Conservation (phyloP, 345 rosid species). For the Rhodomyrtus tomentosa region DNA sequence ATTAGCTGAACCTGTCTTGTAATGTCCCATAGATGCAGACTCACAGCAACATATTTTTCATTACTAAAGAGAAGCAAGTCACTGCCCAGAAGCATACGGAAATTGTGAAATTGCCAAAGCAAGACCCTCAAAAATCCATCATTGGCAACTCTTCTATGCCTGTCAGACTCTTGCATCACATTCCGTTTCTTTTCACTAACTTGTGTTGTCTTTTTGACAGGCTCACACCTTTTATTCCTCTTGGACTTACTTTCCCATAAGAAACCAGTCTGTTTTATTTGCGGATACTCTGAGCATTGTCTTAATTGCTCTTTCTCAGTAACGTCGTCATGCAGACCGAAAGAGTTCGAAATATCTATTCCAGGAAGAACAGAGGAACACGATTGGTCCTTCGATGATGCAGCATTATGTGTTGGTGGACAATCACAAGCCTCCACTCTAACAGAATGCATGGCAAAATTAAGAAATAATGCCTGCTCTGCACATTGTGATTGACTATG, state of each 20-base stretch:
- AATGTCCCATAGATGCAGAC: constrained; percentile 91
- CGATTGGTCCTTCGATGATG: constrained; percentile 29
- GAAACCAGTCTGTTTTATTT: constrained; percentile 39
- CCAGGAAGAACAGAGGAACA: constrained; percentile 55
- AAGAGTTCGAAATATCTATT: constrained; percentile 23
- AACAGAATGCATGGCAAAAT: constrained; percentile 98
- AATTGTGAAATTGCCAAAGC: constrained; percentile 97
- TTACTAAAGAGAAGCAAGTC: constrained; percentile 91
- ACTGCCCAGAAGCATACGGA: constrained; percentile 91
- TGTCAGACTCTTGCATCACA: constrained; percentile 74
- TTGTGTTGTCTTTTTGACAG: constrained; percentile 45
- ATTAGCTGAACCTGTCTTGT: constrained; percentile 49
- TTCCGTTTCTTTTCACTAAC: constrained; percentile 65
- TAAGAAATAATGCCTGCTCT: constrained; percentile 74
- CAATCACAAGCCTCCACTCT: constrained; percentile 99
- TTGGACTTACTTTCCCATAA: constrained; percentile 48
- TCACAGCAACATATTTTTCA: constrained; percentile 87
- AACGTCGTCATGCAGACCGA: constrained; percentile 28
- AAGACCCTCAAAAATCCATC: constrained; percentile 76
- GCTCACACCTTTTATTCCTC: constrained; percentile 40
- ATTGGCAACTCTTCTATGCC: constrained; percentile 49
- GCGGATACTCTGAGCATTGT: constrained; percentile 29
- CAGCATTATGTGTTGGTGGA: constrained; percentile 52
- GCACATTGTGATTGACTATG: constrained; percentile 77
- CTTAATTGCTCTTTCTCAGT: constrained; percentile 28